Evolutionary conservation across 2,329 filamentous ascomycete genomes (phyloP).

Genomic region (Scopulariopsis brevicaulis): DNA sequence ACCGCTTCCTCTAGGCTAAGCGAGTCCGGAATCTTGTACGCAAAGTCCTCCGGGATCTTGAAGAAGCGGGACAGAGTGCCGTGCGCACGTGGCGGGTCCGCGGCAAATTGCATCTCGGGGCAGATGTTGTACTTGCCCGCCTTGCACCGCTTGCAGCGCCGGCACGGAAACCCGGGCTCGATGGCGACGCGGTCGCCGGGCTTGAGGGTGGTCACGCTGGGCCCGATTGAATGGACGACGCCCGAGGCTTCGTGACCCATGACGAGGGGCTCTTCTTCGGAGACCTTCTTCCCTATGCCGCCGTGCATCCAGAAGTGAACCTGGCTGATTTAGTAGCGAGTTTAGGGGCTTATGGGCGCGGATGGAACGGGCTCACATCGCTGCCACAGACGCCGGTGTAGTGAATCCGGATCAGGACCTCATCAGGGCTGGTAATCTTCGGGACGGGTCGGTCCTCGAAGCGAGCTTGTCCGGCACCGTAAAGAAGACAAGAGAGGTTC

Average conservation of each 20-base stretch:
- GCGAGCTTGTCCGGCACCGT: no score
- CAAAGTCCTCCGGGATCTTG: slow-evolving; percentile 65
- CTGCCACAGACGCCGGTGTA: slow-evolving; percentile 40
- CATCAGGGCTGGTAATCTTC: slow-evolving; percentile 23
- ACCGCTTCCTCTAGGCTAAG: slow-evolving; percentile 30
- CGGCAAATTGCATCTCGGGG: slow-evolving; percentile 56
- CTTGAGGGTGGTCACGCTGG: slow-evolving; percentile 30
- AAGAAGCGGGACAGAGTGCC: slow-evolving; percentile 75
- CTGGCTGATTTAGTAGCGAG: no score
- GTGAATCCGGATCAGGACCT: slow-evolving; percentile 34
- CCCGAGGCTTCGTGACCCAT: slow-evolving; percentile 44
- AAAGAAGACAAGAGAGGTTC: no score
- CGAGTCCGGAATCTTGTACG: slow-evolving; percentile 50
- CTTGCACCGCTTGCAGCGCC: slow-evolving; percentile 60
- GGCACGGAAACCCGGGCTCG: slow-evolving; percentile 32
- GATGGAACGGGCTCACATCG: slow-evolving; percentile 23
- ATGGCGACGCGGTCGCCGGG: slow-evolving; percentile 40
- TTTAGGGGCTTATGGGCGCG: not conserved
- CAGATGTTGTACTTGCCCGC: slow-evolving; percentile 73
- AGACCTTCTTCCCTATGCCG: slow-evolving; percentile 37
- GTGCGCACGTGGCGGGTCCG: slow-evolving; percentile 27
- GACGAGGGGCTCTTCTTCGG: slow-evolving; percentile 25
- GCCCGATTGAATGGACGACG: slow-evolving; percentile 29
- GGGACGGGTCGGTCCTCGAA: not conserved
- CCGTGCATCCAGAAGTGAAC: slow-evolving; percentile 26